Conservation (phyloP, 345 rosid species). For the Clausena lansium region DNA sequence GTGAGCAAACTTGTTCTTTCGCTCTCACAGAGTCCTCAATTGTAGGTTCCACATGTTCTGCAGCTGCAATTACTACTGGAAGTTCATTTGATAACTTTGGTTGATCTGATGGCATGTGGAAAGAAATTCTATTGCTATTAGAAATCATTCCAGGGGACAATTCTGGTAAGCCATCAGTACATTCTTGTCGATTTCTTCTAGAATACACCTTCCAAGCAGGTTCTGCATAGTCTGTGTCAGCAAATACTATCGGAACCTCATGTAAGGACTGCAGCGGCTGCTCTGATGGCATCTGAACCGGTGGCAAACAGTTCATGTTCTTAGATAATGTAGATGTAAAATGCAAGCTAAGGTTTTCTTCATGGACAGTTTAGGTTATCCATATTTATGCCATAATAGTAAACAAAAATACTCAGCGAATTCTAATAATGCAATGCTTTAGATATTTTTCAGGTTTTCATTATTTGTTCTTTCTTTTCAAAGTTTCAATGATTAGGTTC, state of each 20-base stretch:
- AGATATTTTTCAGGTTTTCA: too few relatives aligned
- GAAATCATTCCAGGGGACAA: neutral
- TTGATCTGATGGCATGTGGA: neutral
- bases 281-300: constrained; percentile 28
- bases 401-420: too few relatives aligned
- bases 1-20: too few relatives aligned
- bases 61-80: too few relatives aligned
- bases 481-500: too few relatives aligned
- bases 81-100: too few relatives aligned
- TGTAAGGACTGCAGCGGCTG: constrained; percentile 30
- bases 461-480: too few relatives aligned
- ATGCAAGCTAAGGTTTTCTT: constrained; percentile 15
- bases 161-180: neutral
- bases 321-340: constrained; percentile 18
- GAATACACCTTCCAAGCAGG: neutral
- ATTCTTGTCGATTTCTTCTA: neutral
- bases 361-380: too few relatives aligned
- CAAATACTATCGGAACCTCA: constrained; percentile 34
- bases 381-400: too few relatives aligned
- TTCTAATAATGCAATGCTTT: too few relatives aligned
- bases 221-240: neutral
- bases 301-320: constrained; percentile 22
- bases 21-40: too few relatives aligned
- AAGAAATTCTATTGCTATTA: neutral
- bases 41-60: too few relatives aligned